phyloP scores from a whole-genome alignment of 495 filamentous ascomycete genomes.

The Stereocaulon alpinum region DNA sequence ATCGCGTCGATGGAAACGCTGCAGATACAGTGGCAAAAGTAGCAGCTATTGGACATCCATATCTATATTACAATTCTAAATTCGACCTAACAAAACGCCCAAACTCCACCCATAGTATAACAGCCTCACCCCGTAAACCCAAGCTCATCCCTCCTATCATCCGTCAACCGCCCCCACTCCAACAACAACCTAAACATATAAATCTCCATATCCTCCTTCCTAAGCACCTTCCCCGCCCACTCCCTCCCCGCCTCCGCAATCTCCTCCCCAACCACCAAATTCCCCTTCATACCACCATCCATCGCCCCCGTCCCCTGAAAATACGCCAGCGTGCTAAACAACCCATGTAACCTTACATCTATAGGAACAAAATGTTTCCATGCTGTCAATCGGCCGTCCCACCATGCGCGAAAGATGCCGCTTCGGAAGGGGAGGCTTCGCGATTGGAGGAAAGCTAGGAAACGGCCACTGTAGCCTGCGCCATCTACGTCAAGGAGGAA shows the following conservation, averaged over 20 bases:
- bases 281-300: slow-evolving; percentile 22
- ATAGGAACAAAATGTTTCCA: slow-evolving; percentile 75
- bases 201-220: slow-evolving; percentile 74
- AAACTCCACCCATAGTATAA: not conserved
- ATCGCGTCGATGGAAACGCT: too few species aligned
- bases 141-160: slow-evolving; percentile 50
- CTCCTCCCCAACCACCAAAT: slow-evolving; percentile 38
- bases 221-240: slow-evolving; percentile 55
- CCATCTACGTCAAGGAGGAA: slow-evolving; percentile 60
- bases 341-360: slow-evolving; percentile 54
- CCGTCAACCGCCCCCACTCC: slow-evolving; percentile 60
- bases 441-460: slow-evolving; percentile 53
- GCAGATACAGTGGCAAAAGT: too few species aligned
- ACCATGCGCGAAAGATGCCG: slow-evolving; percentile 65
- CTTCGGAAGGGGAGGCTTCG: slow-evolving; percentile 52
- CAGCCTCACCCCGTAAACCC: slow-evolving; percentile 32
- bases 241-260: slow-evolving; percentile 58
- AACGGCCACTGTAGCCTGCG: slow-evolving; percentile 55
- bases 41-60: too few species aligned
- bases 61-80: too few species aligned
- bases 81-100: not conserved
- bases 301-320: slow-evolving; percentile 40
- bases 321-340: slow-evolving; percentile 56
- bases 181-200: slow-evolving; percentile 70
- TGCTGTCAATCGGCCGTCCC: slow-evolving; percentile 54